Conservation (phyloP, 495 filamentous ascomycete species). For the Podospora comata region DNA sequence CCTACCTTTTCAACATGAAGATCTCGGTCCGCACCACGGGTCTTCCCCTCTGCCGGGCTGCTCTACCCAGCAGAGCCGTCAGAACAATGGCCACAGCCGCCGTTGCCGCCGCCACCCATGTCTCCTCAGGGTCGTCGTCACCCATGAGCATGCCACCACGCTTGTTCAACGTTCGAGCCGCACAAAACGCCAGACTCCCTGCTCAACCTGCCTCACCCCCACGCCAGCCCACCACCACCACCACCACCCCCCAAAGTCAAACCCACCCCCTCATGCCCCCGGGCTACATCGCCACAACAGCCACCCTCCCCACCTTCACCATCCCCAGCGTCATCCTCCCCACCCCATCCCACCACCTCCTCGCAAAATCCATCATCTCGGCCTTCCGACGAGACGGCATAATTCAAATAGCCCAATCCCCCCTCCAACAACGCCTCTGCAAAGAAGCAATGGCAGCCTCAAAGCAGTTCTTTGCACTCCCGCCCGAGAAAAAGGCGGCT, state of each 20-base stretch:
- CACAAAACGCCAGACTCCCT: slow-evolving; percentile 12
- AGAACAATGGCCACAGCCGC: neutral
- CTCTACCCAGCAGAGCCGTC: neutral
- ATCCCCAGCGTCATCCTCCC: slow-evolving; percentile 35
- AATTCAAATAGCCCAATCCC: slow-evolving; percentile 40
- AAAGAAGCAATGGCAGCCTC: slow-evolving; percentile 32
- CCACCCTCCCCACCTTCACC: slow-evolving; percentile 35
- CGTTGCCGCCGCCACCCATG: neutral
- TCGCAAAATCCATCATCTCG: slow-evolving; percentile 38
- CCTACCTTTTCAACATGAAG: neutral
- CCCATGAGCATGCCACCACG: neutral
- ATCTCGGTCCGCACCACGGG: slow-evolving; percentile 1
- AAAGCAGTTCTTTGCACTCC: slow-evolving; percentile 37
- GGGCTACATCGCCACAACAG: slow-evolving; percentile 33
- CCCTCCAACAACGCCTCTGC: slow-evolving; percentile 25
- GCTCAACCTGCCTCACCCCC: neutral
- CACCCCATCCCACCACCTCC: slow-evolving; percentile 23
- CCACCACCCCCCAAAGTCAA: neutral
- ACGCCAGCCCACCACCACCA: neutral
- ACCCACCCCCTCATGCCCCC: slow-evolving; percentile 34
- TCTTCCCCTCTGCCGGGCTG: neutral
- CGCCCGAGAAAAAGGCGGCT: slow-evolving; percentile 35
- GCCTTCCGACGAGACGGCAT: slow-evolving; percentile 45
- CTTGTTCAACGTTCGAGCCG: slow-evolving; percentile 7
- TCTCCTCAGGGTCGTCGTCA: neutral